Evolutionary conservation across 169 alveolate genomes (phyloP).

Genomic region (Plasmodium adleri): DNA sequence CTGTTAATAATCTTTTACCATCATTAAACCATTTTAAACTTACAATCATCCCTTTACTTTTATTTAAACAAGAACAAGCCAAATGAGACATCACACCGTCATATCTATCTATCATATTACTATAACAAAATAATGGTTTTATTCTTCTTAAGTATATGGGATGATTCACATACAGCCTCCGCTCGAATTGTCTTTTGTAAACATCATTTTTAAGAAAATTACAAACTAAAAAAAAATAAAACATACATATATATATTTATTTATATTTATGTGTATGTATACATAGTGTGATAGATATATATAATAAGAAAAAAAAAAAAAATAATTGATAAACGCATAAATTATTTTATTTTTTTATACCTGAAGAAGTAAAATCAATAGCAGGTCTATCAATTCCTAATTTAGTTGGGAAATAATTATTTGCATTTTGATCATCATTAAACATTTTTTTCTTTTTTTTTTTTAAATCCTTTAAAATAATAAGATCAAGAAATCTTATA

Average conservation of each 20-base stretch:
- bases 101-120: slow-evolving; percentile 72
- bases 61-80: slow-evolving; percentile 59
- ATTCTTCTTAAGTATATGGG: slow-evolving; percentile 55
- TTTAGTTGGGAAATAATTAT: slow-evolving; percentile 46
- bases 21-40: slow-evolving; percentile 88
- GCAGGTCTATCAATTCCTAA: slow-evolving; percentile 75
- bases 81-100: slow-evolving; percentile 65
- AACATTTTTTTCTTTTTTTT: slow-evolving; percentile 25
- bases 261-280: not conserved
- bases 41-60: slow-evolving; percentile 61
- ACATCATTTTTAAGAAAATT: slow-evolving; percentile 54
- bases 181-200: slow-evolving; percentile 57
- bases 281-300: not conserved
- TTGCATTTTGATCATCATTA: slow-evolving; percentile 52
- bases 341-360: slow-evolving; percentile 9
- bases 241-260: not conserved
- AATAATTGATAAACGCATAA: not conserved
- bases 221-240: slow-evolving; percentile 39
- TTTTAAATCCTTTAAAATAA: too few relatives aligned
- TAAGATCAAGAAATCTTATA: too few relatives aligned
- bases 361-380: slow-evolving; percentile 63
- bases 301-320: not conserved
- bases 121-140: slow-evolving; percentile 59
- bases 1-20: slow-evolving; percentile 90
- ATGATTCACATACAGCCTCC: slow-evolving; percentile 47